phyloP scores from a whole-genome alignment of 345 rosid species.

The Syzygium aqueum region DNA sequence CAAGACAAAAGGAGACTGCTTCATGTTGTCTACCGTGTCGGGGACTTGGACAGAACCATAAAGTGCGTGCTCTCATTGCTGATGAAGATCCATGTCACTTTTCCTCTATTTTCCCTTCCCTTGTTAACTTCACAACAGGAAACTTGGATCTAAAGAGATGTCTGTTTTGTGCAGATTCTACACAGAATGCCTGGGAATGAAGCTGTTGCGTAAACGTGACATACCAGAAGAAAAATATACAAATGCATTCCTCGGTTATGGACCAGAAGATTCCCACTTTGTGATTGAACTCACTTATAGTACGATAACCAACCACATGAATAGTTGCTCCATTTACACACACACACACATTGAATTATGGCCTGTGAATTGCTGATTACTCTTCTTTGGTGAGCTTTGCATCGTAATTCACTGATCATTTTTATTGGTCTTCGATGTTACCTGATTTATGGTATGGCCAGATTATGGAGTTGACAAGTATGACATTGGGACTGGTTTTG shows the following conservation, averaged over 20 bases:
- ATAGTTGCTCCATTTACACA: not conserved
- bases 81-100: not conserved
- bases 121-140: not conserved
- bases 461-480: conserved; percentile 96
- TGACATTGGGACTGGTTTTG: conserved; percentile 84
- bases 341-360: not conserved
- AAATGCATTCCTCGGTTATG: conserved; percentile 97
- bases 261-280: conserved; percentile 94
- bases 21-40: conserved; percentile 97
- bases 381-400: not conserved
- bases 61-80: conserved; percentile 33
- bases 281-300: conserved; percentile 92
- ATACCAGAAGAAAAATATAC: conserved; percentile 96
- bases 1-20: conserved; percentile 86
- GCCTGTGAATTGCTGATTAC: not conserved
- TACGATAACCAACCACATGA: conserved; percentile 21
- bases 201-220: conserved; percentile 90
- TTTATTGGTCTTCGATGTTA: not conserved
- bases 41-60: conserved; percentile 86
- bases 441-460: conserved; percentile 12
- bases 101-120: not conserved
- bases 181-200: conserved; percentile 97
- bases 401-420: not conserved
- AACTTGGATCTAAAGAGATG: not conserved
- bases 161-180: conserved; percentile 53